Conservation (phyloP, 2,329 filamentous ascomycete genomes). For the Exophiala alcalophila region DNA sequence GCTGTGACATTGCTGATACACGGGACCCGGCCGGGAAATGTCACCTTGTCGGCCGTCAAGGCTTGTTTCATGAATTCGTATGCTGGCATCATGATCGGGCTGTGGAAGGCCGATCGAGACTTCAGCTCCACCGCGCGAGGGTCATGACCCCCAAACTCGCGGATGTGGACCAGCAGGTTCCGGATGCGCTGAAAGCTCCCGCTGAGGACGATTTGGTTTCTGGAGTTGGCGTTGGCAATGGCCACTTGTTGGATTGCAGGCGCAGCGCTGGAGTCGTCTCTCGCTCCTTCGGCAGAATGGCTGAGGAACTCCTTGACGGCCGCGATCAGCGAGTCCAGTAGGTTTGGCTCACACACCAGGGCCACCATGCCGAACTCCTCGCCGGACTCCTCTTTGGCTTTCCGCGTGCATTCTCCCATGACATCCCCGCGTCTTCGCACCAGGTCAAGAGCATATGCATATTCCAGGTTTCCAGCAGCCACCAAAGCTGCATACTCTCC, state of each 20-base stretch:
- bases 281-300: slow-evolving; percentile 62
- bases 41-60: slow-evolving; percentile 62
- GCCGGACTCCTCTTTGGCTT: slow-evolving; percentile 64
- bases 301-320: slow-evolving; percentile 78
- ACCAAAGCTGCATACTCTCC: slow-evolving; percentile 92
- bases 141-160: slow-evolving; percentile 88
- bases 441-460: slow-evolving; percentile 73
- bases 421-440: slow-evolving; percentile 74
- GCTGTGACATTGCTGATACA: slow-evolving; percentile 87
- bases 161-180: slow-evolving; percentile 75
- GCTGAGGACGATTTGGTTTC: slow-evolving; percentile 92
- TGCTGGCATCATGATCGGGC: slow-evolving; percentile 84
- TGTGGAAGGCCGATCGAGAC: slow-evolving; percentile 40
- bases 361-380: slow-evolving; percentile 94
- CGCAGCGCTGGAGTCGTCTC: slow-evolving; percentile 63
- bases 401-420: slow-evolving; percentile 73
- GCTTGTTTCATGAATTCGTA: slow-evolving; percentile 68
- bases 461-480: slow-evolving; percentile 74
- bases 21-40: slow-evolving; percentile 70
- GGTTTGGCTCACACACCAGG: slow-evolving; percentile 78
- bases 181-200: slow-evolving; percentile 81
- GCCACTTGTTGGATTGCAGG: slow-evolving; percentile 81
- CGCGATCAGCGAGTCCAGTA: slow-evolving; percentile 65
- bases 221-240: slow-evolving; percentile 92
- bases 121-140: slow-evolving; percentile 82